A percentile compares a stretch with the other conserved stretches of the same genome.
phyloP scores from a whole-genome alignment of 2,329 filamentous ascomycete genomes.

The Fusarium kyushuense region DNA sequence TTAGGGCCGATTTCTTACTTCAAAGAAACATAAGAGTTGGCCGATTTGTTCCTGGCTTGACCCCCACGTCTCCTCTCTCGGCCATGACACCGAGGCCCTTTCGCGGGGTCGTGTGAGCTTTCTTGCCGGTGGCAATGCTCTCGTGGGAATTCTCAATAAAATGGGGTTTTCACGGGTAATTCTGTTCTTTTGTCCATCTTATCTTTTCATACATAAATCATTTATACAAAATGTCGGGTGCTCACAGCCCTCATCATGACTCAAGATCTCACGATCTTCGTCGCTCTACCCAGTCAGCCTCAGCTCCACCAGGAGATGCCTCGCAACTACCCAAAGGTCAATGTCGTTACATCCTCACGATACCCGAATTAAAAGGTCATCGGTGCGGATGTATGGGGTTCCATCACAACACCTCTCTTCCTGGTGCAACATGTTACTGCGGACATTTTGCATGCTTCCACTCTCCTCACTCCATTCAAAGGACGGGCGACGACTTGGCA shows the following conservation, averaged over 20 bases:
- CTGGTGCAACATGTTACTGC: constrained; percentile 20
- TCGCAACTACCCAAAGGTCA: constrained; percentile 21
- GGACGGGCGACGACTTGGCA: constrained; percentile 4
- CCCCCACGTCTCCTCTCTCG: constrained; percentile 24
- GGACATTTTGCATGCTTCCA: constrained; percentile 30
- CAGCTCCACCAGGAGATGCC: constrained; percentile 17
- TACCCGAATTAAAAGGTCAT: constrained; percentile 22
- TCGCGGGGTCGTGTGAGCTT: constrained; percentile 20
- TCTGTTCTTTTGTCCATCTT: not conserved
- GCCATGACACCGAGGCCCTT: constrained; percentile 10
- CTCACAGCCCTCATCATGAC: not conserved
- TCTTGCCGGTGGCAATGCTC: not conserved
- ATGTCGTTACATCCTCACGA: constrained; percentile 27
- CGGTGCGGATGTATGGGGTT: constrained; percentile 31
- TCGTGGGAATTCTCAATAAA: constrained; percentile 1
- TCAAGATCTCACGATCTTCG: not conserved
- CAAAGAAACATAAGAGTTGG: not conserved
- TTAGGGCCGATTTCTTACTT: constrained; percentile 24
- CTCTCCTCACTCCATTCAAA: constrained; percentile 2
- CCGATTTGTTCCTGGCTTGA: not conserved
- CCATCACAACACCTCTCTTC: constrained; percentile 19
- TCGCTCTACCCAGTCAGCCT: constrained; percentile 24
- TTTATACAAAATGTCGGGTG: not conserved
- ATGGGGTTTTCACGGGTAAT: not conserved
- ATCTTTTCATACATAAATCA: no score